Conservation (phyloP, 495 filamentous ascomycete species). For the Amorphotheca resinae region DNA sequence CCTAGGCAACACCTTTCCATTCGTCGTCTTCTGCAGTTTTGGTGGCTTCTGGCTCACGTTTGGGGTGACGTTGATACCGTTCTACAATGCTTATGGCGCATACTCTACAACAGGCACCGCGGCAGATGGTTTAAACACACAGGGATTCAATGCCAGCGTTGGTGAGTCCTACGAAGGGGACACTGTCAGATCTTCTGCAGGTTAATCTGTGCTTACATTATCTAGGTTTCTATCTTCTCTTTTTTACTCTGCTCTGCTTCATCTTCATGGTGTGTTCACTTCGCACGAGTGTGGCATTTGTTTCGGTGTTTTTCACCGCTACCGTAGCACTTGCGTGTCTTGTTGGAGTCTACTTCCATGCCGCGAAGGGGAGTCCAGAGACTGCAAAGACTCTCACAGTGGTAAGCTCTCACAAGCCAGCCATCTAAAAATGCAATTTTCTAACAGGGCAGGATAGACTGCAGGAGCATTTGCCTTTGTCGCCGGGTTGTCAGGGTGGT, state of each 20-base stretch:
- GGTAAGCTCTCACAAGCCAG: too few species aligned
- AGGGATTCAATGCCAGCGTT: constrained; percentile 28
- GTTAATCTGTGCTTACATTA: too few species aligned
- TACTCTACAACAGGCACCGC: too few species aligned
- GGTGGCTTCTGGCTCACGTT: constrained; percentile 48
- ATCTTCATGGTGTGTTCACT: constrained; percentile 58
- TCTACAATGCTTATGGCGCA: constrained; percentile 37
- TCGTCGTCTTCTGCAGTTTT: constrained; percentile 50
- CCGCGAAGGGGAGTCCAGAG: too few species aligned
- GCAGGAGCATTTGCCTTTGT: constrained; percentile 45
- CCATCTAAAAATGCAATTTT: too few species aligned
- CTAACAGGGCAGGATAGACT: too few species aligned
- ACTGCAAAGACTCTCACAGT: too few species aligned
- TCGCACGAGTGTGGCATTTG: constrained; percentile 56
- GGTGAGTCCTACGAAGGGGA: too few species aligned
- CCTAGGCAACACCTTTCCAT: constrained; percentile 63
- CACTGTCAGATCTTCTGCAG: too few species aligned
- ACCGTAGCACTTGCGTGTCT: constrained; percentile 44
- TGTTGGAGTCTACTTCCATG: constrained; percentile 46
- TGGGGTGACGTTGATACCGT: constrained; percentile 42
- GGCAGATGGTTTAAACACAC: constrained; percentile 27
- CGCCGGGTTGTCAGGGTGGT: constrained; percentile 47
- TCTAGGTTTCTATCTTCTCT: constrained; percentile 47
- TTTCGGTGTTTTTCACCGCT: constrained; percentile 54
- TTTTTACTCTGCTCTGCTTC: constrained; percentile 49